Evolutionary conservation across 257 asterid species (phyloP).

Genomic region (Primulina eburnea): DNA sequence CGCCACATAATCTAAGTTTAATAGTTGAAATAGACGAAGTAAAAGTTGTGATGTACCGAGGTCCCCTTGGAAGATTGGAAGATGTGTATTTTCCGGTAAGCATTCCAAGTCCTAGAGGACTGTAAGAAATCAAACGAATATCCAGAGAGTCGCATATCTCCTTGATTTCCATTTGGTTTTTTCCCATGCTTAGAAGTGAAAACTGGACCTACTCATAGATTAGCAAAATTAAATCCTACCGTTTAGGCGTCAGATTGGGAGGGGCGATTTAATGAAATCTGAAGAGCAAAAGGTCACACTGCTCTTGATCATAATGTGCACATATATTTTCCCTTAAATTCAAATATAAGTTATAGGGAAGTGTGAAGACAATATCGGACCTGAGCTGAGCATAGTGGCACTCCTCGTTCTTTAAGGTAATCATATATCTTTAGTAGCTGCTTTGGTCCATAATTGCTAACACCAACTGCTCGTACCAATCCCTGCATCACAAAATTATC

Average conservation of each 20-base stretch:
- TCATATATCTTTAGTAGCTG: constrained; percentile 75
- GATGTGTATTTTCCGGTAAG: constrained; percentile 83
- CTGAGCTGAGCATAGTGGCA: constrained; percentile 92
- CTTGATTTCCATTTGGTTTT: constrained; percentile 77
- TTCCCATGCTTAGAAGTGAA: constrained; percentile 86
- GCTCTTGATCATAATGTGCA: background rate
- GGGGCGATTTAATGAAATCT: background rate
- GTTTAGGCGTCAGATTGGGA: background rate
- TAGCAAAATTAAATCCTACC: background rate
- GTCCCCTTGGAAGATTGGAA: constrained; percentile 82
- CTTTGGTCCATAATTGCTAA: constrained; percentile 94
- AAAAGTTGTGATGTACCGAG: constrained; percentile 45
- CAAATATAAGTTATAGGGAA: background rate
- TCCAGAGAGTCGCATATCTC: constrained; percentile 69
- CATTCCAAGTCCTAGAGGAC: constrained; percentile 97
- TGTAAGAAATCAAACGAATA: constrained; percentile 71
- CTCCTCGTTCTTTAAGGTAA: constrained; percentile 76
- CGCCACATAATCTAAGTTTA: background rate
- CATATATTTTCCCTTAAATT: background rate
- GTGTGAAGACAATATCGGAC: constrained; percentile 26
- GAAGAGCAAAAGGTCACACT: background rate
- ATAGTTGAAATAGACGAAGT: constrained; percentile 4
- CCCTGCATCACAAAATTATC: constrained; percentile 45
- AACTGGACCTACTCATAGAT: constrained; percentile 61
- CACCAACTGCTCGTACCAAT: constrained; percentile 89